Evolutionary conservation across 176 grass and related monocot genomes (phyloP), one percentile per base, ranked within the genome.

Genomic region (Leersia perrieri): DNA sequence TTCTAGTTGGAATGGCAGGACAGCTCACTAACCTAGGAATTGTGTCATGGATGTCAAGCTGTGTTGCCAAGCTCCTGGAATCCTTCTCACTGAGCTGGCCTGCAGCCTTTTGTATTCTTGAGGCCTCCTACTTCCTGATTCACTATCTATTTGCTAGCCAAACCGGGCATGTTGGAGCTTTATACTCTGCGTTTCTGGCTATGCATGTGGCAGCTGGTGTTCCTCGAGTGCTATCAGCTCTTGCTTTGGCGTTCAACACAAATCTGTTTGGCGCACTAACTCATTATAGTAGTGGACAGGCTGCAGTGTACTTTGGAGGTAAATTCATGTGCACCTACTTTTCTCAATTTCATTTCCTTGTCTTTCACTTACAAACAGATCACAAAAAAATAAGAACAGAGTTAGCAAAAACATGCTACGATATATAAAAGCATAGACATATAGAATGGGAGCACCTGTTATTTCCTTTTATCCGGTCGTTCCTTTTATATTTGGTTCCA

Each of bases 71-170:
- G 45, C 51, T 87, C 63, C 91, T 90, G 42, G 22, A 49, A 16
- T 97, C 91, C 65, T 90, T 92, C 69, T 94, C 94, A 15, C 70
- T 94, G 69, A 92, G 87, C 36, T 92, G 91, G 91, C 85, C 89
- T 20, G 85, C 69, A 64, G 89, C 94, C 31, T 92, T 97, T 68
- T 40, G 74, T 76, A 77, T 94, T 88, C 94, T 97, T 72, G 63
- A 94, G 77, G 72, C 85, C 31, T 89, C 89, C 13, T 94, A 97
- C 87, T 94, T 94, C 60, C 35, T 97, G 34, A 87, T 97, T 49
- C 89, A 97, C 78, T 97, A 97, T 55, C 70, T 94, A 73, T 92
- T 97, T 92, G 94, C 94, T 73, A 97, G 94, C 58, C 94, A 97
- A 81, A 88, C 88, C 16, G 89, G 87, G 4, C 91, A 94, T 83